phyloP scores from a whole-genome alignment of 352 stramenopile species.

The Pythium dissotocum region DNA sequence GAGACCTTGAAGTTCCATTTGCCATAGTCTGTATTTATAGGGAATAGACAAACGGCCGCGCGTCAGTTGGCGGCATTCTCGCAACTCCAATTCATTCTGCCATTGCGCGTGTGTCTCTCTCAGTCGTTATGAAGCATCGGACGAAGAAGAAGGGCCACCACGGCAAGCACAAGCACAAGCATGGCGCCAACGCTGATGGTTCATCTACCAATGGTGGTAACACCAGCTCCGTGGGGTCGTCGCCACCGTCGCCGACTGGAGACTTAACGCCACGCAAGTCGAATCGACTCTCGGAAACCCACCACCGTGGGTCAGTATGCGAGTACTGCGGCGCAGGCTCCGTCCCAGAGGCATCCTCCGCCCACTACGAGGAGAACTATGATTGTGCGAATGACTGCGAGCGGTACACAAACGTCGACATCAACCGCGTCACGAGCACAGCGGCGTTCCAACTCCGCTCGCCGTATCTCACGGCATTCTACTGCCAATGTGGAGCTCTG shows the following conservation, averaged over 20 bases:
- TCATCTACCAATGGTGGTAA: background rate
- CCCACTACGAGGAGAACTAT: conserved; percentile 16
- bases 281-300: background rate
- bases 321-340: conserved; percentile 22
- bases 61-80: background rate
- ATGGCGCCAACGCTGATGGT: background rate
- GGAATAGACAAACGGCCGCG: conserved; percentile 2
- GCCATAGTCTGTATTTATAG: conserved; percentile 25
- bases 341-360: background rate
- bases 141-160: conserved; percentile 30
- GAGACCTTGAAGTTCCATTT: background rate
- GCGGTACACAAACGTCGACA: conserved; percentile 8
- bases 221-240: background rate
- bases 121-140: conserved; percentile 19
- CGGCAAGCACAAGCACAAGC: conserved; percentile 17
- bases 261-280: background rate
- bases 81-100: background rate
- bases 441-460: conserved; percentile 23
- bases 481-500: conserved; percentile 39
- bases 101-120: conserved; percentile 2
- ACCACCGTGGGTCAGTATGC: conserved; percentile 18
- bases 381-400: conserved; percentile 23
- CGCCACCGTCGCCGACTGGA: background rate
- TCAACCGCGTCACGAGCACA: conserved; percentile 26
- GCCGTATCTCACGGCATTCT: conserved; percentile 36